Base-by-base conservation (phyloP, 1,284 basidiomycete genomes). In the Trametes versicolor region DNA sequence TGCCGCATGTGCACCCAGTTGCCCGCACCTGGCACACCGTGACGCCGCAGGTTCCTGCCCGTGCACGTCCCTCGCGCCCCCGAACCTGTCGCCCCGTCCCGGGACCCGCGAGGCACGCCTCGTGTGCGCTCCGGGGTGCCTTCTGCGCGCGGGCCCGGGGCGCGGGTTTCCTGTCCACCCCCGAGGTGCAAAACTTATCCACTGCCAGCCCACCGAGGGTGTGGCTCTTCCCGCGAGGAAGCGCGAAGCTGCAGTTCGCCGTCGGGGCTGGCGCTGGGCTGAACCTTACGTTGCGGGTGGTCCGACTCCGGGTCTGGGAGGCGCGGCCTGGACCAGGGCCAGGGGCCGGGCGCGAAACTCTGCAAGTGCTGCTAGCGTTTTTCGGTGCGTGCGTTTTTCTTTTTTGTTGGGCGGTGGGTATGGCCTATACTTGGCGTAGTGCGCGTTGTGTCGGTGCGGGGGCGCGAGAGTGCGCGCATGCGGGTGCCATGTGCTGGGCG, bases 61-160 rank as follows among this genome's bases (percentile, higher is more conserved):
- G 34, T 13, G 37, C 41, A 19, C 15, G 6, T 19, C 19, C 17
- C 41, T 43, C 17, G 17, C 41, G 15, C 15, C 17, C 41, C 17
- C 19, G 41, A n/a, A n/a, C 41, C 41, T 17, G 41, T 19, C 41
- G 41, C 15, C 15, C 19, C 41, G 41, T 43, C 17, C 41, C 41
- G 41, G 41, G 41, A 4, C 41, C 41, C 41, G 41, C 6, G 41
- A 43, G 37, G 41, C 41, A 43, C 41, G 41, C 41, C 41, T 17
- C 41, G 19, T 43, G 41, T 43, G 45, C 45, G 45, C 45, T 48
- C 45, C 45, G 45, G 45, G 45, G 45, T 48, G 45, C 45, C 45
- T 29, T 50, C 48, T 50, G 48, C 27, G 48, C 27, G 48, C 48
- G 48, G 48, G 9, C 21, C 29, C 29, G 48, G 27, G 15, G 9